Evolutionary conservation across 1,139 yeast genomes (phyloP).

Genomic region (Maudiozyma humilis): DNA sequence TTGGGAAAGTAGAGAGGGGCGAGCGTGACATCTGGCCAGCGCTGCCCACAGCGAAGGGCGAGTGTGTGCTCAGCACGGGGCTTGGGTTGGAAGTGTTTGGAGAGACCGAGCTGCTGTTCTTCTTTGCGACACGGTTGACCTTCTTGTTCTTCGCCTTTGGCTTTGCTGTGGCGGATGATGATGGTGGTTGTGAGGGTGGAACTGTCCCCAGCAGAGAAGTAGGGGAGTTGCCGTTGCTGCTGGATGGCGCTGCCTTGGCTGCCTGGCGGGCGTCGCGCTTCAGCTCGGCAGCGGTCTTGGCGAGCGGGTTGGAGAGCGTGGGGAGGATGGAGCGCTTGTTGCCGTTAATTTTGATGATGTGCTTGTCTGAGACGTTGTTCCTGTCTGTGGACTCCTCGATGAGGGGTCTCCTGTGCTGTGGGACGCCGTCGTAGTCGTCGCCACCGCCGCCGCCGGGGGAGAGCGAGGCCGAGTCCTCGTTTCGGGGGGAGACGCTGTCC

Average conservation of each 20-base stretch:
- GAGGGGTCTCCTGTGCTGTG: neutral
- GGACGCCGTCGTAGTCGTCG: neutral
- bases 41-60: neutral
- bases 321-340: slow-evolving; percentile 35
- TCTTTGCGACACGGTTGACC: slow-evolving; percentile 1
- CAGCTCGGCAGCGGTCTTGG: slow-evolving; percentile 24
- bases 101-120: slow-evolving; percentile 1
- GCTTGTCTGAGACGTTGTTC: slow-evolving; percentile 20
- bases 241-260: slow-evolving; percentile 8
- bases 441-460: neutral
- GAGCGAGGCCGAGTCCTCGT: neutral
- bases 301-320: slow-evolving; percentile 27
- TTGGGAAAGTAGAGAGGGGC: neutral
- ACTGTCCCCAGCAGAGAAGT: neutral
- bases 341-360: slow-evolving; percentile 34
- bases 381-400: slow-evolving; percentile 5
- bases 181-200: neutral
- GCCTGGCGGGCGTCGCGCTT: slow-evolving; percentile 19
- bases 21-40: neutral
- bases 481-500: neutral
- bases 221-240: neutral
- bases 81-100: slow-evolving; percentile 3
- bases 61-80: neutral
- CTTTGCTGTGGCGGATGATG: neutral
- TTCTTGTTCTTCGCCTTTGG: neutral